These are phyloP conservation scores for Cyclotella kingstonii DNA, from an alignment of 108 stramenopile species.

Conservation along the genomic window DNA sequence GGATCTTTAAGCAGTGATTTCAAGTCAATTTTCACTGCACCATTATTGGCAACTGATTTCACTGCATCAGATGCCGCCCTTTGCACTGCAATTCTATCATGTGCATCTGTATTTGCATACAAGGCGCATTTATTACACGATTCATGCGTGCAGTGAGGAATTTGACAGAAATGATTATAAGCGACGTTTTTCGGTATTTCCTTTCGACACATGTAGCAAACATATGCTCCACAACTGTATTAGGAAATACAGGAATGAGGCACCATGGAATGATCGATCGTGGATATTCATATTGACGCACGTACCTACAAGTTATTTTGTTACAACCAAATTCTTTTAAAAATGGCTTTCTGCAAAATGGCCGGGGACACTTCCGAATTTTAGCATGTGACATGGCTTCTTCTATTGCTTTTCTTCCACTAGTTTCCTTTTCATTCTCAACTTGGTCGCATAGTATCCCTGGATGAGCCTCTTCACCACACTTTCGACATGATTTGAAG, in stretches of 20 bases:
- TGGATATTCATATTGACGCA: background rate
- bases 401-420: constrained; percentile 75
- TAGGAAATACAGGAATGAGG: too few species aligned
- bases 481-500: constrained; percentile 73
- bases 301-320: constrained; percentile 72
- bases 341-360: constrained; percentile 67
- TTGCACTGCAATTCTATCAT: constrained; percentile 63
- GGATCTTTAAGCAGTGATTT: constrained; percentile 31
- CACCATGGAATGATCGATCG: too few species aligned
- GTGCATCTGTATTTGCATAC: constrained; percentile 63
- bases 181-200: constrained; percentile 46
- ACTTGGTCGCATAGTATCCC: constrained; percentile 77
- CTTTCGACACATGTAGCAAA: constrained; percentile 82
- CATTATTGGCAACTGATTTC: constrained; percentile 17
- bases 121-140: constrained; percentile 70
- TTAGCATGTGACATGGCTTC: constrained; percentile 84
- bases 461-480: constrained; percentile 78
- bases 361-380: constrained; percentile 74
- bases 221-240: constrained; percentile 57
- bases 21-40: constrained; percentile 29
- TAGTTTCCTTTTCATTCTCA: constrained; percentile 56
- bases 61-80: constrained; percentile 80
- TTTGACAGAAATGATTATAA: constrained; percentile 84
- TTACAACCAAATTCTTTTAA: constrained; percentile 77
- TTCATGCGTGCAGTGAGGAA: constrained; percentile 71